Evolutionary conservation across 2,329 filamentous ascomycete species (phyloP).

Genomic region (Scolecobasidium constrictum): DNA sequence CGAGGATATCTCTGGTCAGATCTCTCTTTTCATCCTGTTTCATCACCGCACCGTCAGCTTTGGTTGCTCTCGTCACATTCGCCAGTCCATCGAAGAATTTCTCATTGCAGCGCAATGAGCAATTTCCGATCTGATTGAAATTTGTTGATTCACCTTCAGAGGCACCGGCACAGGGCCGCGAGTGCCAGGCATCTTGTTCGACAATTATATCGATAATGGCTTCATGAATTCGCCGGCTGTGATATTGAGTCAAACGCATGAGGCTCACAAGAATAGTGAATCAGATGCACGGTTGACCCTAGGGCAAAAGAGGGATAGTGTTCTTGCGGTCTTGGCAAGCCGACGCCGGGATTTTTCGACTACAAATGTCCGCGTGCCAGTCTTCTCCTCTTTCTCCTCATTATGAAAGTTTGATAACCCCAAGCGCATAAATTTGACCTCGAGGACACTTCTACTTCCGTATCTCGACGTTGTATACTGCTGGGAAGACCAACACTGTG

Average conservation of each 20-base stretch:
- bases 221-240: too few relatives aligned
- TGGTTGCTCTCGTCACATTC: background rate
- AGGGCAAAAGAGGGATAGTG: too few relatives aligned
- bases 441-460: slow-evolving; percentile 4
- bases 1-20: slow-evolving; percentile 71
- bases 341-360: too few relatives aligned
- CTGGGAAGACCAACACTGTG: slow-evolving; percentile 1
- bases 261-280: too few relatives aligned
- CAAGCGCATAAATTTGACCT: slow-evolving; percentile 8
- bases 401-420: background rate
- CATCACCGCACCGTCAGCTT: slow-evolving; percentile 8
- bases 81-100: too few relatives aligned
- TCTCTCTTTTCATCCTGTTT: slow-evolving; percentile 27
- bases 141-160: slow-evolving; percentile 12
- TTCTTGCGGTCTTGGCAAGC: too few relatives aligned
- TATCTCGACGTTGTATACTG: slow-evolving; percentile 7
- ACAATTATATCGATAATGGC: too few relatives aligned
- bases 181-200: slow-evolving; percentile 29
- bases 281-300: too few relatives aligned
- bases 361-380: too few relatives aligned
- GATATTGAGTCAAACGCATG: too few relatives aligned
- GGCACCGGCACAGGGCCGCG: slow-evolving; percentile 38
- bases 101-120: too few relatives aligned
- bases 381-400: background rate
- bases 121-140: too few relatives aligned